phyloP scores from a whole-genome alignment of 177 flowering plant species.

The Vitis hybrid region DNA sequence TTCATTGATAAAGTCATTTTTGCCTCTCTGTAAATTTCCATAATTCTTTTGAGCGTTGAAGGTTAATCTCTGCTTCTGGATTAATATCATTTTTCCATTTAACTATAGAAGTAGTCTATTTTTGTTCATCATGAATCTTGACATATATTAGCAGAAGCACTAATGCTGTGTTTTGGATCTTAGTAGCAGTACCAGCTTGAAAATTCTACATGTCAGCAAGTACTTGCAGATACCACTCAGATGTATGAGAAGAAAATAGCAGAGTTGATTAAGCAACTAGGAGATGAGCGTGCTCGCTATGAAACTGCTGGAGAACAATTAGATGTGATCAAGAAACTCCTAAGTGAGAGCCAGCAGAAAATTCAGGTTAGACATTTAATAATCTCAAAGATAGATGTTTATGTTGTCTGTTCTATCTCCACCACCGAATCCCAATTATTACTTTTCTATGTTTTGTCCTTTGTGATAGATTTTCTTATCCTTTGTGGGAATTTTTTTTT shows the following conservation, averaged over 20 bases:
- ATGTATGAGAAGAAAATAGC: constrained; percentile 82
- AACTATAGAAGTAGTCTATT: neutral
- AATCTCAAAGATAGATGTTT: neutral
- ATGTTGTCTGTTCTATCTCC: neutral
- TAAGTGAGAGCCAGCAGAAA: constrained; percentile 41
- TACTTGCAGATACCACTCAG: constrained; percentile 76
- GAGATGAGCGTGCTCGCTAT: constrained; percentile 43
- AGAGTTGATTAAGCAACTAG: constrained; percentile 51
- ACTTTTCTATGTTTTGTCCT: neutral
- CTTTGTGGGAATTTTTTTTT: neutral
- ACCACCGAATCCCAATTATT: neutral
- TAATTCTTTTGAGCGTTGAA: neutral
- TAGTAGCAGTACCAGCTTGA: constrained; percentile 57
- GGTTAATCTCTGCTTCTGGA: too few species aligned
- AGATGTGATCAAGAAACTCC: constrained; percentile 30
- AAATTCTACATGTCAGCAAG: constrained; percentile 56
- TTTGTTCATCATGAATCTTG: neutral
- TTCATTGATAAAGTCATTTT: too few species aligned
- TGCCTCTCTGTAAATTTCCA: neutral
- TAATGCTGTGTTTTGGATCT: constrained; percentile 25
- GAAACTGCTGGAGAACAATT: constrained; percentile 48
- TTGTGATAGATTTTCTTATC: neutral
- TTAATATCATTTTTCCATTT: neutral
- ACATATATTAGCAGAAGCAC: constrained; percentile 7
- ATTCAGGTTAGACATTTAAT: constrained; percentile 36